Percentiles rank a stretch among this genome's conserved stretches.
These are phyloP conservation scores for Digitaria exilis DNA, from an alignment of 202 grass and related monocot genomes.

Conservation along the genomic window DNA sequence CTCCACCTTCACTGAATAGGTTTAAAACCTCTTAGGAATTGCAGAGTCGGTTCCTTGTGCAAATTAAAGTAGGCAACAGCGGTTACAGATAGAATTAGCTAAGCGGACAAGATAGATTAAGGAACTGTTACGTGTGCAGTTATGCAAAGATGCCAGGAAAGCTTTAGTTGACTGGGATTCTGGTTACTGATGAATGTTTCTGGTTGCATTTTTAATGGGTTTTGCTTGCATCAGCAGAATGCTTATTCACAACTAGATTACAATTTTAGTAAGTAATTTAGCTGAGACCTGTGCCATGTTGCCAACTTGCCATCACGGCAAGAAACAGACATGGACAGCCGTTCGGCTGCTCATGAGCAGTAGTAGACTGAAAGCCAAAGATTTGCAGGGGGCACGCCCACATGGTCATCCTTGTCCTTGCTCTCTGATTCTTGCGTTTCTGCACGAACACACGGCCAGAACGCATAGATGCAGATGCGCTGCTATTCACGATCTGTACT, in stretches of 20 bases:
- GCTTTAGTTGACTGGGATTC: constrained; percentile 9
- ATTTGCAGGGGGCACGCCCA: constrained; percentile 7
- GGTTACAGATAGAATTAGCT: neutral
- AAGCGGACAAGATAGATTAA: neutral
- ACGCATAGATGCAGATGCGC: constrained; percentile 20
- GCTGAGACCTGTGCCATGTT: neutral
- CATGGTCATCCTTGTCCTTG: constrained; percentile 23
- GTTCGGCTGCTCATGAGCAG: constrained; percentile 22
- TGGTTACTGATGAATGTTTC: neutral
- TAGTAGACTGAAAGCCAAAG: neutral
- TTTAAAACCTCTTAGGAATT: neutral
- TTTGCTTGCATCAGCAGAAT: neutral
- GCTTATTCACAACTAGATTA: constrained; percentile 3
- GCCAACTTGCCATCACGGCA: neutral
- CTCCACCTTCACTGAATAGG: neutral
- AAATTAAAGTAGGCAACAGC: neutral
- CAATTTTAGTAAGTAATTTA: neutral
- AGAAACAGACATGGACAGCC: constrained; percentile 13
- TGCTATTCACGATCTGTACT: neutral
- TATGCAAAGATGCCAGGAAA: neutral
- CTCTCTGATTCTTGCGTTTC: neutral
- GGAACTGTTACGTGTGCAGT: neutral
- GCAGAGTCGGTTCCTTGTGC: neutral
- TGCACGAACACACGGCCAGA: neutral
- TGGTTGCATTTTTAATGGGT: neutral